Evolutionary conservation across 23 red algal species (phyloP).

Genomic region (Gracilariopsis chorda): DNA sequence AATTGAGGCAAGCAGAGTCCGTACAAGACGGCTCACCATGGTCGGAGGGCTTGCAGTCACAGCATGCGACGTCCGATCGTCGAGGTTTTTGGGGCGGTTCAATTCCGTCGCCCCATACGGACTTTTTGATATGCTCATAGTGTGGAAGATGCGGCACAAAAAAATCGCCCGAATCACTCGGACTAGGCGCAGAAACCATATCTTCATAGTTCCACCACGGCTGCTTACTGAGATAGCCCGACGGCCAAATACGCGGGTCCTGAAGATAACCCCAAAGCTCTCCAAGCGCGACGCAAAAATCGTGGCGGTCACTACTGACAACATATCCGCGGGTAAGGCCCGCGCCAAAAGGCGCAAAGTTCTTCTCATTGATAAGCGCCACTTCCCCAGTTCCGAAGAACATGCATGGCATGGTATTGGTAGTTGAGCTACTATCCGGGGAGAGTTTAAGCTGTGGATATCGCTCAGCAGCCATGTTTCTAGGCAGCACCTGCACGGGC

Average conservation of each 20-base stretch:
- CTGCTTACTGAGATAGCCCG: constrained; percentile 22
- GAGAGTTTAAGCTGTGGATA: constrained; percentile 48
- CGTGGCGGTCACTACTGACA: constrained; percentile 1
- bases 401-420: constrained; percentile 52
- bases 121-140: constrained; percentile 64
- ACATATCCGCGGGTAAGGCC: constrained; percentile 40
- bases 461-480: constrained; percentile 25
- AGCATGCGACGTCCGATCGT: constrained; percentile 44
- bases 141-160: constrained; percentile 38
- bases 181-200: not conserved
- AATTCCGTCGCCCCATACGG: constrained; percentile 54
- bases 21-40: constrained; percentile 5
- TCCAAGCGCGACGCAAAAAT: constrained; percentile 49
- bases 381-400: constrained; percentile 78
- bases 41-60: constrained; percentile 25
- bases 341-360: constrained; percentile 42
- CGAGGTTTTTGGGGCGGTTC: constrained; percentile 26
- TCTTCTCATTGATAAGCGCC: constrained; percentile 37
- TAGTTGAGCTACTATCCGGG: constrained; percentile 9
- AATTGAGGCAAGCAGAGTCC: constrained; percentile 62
- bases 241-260: constrained; percentile 44
- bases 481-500: constrained; percentile 72
- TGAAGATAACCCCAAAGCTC: constrained; percentile 70
- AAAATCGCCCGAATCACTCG: constrained; percentile 1
- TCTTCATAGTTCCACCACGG: constrained; percentile 69